Evolutionary conservation across 2,329 filamentous ascomycete genomes (phyloP), one percentile per base, ranked within the genome.

Genomic region (Clarireedia homoeocarpa): DNA sequence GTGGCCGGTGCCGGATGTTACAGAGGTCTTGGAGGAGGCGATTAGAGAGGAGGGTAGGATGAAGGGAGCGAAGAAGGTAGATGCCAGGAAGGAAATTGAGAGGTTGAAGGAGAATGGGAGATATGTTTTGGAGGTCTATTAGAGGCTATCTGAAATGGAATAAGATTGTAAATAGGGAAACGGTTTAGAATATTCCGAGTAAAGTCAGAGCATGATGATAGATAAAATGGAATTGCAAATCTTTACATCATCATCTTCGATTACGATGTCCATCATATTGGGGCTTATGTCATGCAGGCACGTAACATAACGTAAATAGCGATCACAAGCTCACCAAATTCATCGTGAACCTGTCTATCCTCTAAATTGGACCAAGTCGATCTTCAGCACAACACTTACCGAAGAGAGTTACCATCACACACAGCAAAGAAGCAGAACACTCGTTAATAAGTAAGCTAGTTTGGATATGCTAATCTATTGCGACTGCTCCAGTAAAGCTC

Each of bases 1-100:
- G 1, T 99, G 94, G 94, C 94, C 94, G 12, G 94, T 99, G 55
- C 94, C 94, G 6, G 94, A 99, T 74, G 92, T 99, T 53, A 96
- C 91, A 0, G 85, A 85, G 63, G 94, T 99, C 59, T 75, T 99
- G 57, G 85, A 95, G 80, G 94, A 99, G 78, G 92, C 92, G 23
- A 90, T 97, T 64, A 83, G 83, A 48, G 75, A 77, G 34, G 87
- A 96, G 68, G 89, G 85, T 48, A 84, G 83, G 78, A 73, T 72
- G 49, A 77, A 72, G 60, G 83, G 83, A 7, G 27, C 27, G 55
- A 89, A 86, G 77, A 96, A 92, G 84, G 80, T 95, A 42, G 91
- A 96, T 69, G 76, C 86, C 2, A 79, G 80, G 65, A 91, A 91
- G 79, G 91, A 95, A 79, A 97, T 99, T 76, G 95, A 99, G 78